Conservation (phyloP, 2,329 filamentous ascomycete genomes). For the Endocalyx cinctus region DNA sequence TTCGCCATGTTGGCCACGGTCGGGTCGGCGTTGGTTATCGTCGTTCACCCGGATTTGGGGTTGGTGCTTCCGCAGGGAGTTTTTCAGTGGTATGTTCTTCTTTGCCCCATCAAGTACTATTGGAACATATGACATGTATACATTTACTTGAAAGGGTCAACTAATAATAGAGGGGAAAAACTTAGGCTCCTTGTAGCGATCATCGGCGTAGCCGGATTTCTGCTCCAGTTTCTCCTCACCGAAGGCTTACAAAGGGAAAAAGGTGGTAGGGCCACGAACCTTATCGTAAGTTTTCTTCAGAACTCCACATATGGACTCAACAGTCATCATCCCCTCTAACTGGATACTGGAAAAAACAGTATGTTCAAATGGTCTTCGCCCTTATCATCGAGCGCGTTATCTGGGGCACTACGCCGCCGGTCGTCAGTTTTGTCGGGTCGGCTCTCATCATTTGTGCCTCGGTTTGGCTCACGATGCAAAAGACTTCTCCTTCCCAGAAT, state of each 20-base stretch:
- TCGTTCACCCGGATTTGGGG: slow-evolving; percentile 35
- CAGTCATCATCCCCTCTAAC: too few species aligned
- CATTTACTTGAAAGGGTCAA: too few species aligned
- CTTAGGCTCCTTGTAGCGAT: slow-evolving; percentile 50
- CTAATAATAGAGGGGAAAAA: too few species aligned
- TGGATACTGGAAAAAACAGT: too few species aligned
- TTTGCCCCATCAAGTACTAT: too few species aligned
- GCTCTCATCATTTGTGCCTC: slow-evolving; percentile 36
- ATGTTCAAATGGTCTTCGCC: slow-evolving; percentile 27
- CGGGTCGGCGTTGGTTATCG: slow-evolving; percentile 58
- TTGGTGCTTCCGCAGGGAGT: slow-evolving; percentile 30
- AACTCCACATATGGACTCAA: too few species aligned
- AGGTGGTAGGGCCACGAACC: slow-evolving; percentile 30
- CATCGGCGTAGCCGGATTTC: slow-evolving; percentile 66
- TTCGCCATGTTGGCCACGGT: slow-evolving; percentile 65
- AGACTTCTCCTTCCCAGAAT: slow-evolving; percentile 22
- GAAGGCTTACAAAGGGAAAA: slow-evolving; percentile 69
- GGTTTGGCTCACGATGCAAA: slow-evolving; percentile 38
- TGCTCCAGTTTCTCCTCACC: slow-evolving; percentile 75
- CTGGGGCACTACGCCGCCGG: slow-evolving; percentile 37
- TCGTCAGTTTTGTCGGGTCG: slow-evolving; percentile 34
- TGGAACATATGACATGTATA: too few species aligned
- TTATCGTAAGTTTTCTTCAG: slow-evolving; percentile 25
- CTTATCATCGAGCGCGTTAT: slow-evolving; percentile 36
- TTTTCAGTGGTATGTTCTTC: slow-evolving; percentile 41